Percentiles rank a stretch among this genome's conserved stretches.
These are phyloP conservation scores for Spinacia oleracea DNA, from an alignment of 179 eudicot genomes.

Conservation along the genomic window DNA sequence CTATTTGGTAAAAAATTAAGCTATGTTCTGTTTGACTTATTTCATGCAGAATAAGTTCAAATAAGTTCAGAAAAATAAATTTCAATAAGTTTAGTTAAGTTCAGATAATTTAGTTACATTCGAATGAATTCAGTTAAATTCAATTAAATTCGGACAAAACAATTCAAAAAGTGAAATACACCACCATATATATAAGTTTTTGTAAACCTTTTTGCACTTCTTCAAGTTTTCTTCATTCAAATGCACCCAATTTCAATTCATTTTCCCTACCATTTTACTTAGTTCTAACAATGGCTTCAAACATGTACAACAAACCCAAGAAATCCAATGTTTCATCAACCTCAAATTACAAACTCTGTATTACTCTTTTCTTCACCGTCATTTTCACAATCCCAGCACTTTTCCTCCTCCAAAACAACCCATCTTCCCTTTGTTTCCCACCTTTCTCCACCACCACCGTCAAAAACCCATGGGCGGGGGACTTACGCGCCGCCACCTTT, in stretches of 20 bases:
- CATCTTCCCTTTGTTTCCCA: conserved; percentile 37
- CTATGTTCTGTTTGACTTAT: no score
- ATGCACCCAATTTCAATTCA: not conserved
- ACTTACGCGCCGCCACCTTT: conserved; percentile 58
- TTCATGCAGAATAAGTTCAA: no score
- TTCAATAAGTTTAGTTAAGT: no score
- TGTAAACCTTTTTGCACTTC: no score
- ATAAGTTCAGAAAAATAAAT: no score
- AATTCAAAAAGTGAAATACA: no score
- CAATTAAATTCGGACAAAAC: no score
- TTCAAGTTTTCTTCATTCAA: conserved; percentile 17
- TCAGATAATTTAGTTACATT: no score
- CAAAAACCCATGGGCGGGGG: conserved; percentile 58
- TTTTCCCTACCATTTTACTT: not conserved
- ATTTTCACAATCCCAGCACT: conserved; percentile 71
- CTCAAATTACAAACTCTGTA: conserved; percentile 57
- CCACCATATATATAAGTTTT: no score
- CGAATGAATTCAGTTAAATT: no score
- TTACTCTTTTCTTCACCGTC: conserved; percentile 66
- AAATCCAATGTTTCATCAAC: conserved; percentile 37
- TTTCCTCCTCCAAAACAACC: conserved; percentile 66
- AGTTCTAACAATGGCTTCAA: conserved; percentile 44
- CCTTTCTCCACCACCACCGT: conserved; percentile 24
- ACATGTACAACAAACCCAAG: conserved; percentile 44
- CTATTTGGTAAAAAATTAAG: no score